These are phyloP conservation scores for Aspergillus piperis DNA, from an alignment of 2,329 filamentous ascomycete genomes.

Conservation along the genomic window DNA sequence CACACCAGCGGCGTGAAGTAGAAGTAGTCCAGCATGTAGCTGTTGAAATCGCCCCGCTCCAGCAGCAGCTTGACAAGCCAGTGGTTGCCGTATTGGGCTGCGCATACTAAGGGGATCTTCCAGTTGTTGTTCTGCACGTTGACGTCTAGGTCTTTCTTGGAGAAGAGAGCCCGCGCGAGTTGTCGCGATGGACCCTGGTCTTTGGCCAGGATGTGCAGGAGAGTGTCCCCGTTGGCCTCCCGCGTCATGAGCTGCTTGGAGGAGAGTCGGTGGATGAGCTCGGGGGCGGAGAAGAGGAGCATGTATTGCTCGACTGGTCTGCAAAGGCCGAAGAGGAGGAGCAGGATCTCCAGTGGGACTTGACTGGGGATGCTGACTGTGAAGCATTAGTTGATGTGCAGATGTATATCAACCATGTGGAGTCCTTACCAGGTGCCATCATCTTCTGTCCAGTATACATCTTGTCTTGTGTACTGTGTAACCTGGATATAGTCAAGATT, in stretches of 20 bases:
- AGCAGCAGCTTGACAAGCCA: not conserved
- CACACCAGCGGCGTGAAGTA: not conserved
- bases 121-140: not conserved
- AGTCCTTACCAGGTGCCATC: not conserved
- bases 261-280: not conserved
- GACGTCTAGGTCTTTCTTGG: not conserved
- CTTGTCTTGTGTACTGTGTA: too few relatives aligned
- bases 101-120: not conserved
- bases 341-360: not conserved
- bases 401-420: too few relatives aligned
- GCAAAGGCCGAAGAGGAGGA: not conserved
- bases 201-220: not conserved
- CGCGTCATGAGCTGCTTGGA: not conserved
- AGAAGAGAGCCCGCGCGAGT: not conserved
- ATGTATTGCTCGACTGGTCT: not conserved
- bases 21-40: not conserved
- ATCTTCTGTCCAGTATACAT: too few relatives aligned
- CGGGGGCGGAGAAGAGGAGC: not conserved
- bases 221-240: not conserved
- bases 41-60: not conserved
- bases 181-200: not conserved
- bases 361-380: not conserved
- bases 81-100: not conserved
- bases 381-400: too few relatives aligned
- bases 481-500: too few relatives aligned